These are phyloP conservation scores for Ceratocystis diversiconidia DNA, from an alignment of 2,329 filamentous ascomycete species.

Conservation along the genomic window DNA sequence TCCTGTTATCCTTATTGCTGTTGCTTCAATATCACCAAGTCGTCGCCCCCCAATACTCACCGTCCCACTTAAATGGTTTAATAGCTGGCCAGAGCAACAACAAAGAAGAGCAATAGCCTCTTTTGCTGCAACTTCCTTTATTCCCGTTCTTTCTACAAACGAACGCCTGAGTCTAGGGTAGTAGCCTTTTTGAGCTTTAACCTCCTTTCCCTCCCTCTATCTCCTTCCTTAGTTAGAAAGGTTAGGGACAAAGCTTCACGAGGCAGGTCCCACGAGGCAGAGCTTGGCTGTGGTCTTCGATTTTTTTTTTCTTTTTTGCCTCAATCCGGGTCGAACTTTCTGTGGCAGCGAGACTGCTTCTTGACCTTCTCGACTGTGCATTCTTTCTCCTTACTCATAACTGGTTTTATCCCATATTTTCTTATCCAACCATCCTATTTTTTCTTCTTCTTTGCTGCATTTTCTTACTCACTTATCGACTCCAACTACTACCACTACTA, in stretches of 20 bases:
- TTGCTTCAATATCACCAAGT: background rate
- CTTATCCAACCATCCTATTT: background rate
- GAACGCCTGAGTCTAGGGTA: background rate
- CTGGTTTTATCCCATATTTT: background rate
- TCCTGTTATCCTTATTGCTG: background rate
- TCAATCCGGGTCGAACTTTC: background rate
- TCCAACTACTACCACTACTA: background rate
- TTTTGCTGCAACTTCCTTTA: background rate
- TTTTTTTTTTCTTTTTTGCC: background rate
- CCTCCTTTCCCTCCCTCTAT: background rate
- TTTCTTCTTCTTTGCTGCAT: background rate
- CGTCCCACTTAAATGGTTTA: background rate
- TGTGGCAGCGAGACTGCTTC: conserved; percentile 1
- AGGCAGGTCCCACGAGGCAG: conserved; percentile 9
- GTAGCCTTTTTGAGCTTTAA: background rate
- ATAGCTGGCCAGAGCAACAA: background rate
- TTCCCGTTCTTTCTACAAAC: background rate
- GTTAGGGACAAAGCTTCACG: background rate
- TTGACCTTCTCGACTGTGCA: background rate
- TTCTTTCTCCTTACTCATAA: background rate
- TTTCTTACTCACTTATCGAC: background rate
- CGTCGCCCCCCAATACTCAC: too few relatives aligned
- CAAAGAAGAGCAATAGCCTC: background rate
- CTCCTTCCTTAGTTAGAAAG: background rate
- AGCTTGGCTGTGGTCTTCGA: background rate